Base-by-base conservation (phyloP, 805 yeast species). In the Zygosaccharomyces rouxii region DNA sequence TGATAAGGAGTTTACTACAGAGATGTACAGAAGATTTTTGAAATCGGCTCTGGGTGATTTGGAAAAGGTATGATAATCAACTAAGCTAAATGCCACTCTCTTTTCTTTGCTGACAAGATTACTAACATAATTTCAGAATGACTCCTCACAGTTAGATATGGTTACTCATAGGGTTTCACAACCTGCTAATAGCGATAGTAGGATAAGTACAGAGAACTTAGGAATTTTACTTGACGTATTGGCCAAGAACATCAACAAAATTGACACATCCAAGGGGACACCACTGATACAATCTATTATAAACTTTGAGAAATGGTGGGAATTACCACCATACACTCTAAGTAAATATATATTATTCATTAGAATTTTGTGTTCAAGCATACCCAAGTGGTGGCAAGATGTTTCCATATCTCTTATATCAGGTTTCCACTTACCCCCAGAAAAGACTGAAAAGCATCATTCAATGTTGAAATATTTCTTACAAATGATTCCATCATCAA, bases 331-430 rank as follows among this genome's bases (percentile, higher is more conserved):
- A 7, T 53, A 58, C 13, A 78, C 83, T 55, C 67, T 79, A 22
- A 70, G 73, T 42, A 70, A 74, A 41, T 89, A 86, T 66, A 76
- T 84, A 41, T 83, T 80, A 38, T 94, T 94, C 65, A 69, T 88
- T 40, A 76, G 81, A 39, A 86, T 90, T 23, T 74, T 92, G 46
- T 86, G 90, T 33, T 84, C 95, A 3, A 85, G 92, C 40, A 75
- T 83, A 51, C 98, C 98, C 6, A 87, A 83, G 65, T 92, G 95
- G 87, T 82, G 94, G 80, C 77, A 79, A 53, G 95, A 87, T 50
- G 87, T 92, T n/a, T 81, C 86, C 18, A 71, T 75, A 51, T 77
- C 79, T 49, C 67, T 92, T n/a, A 76, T 89, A 9, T 58, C 73
- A 16, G 89, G 82, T 58, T 86, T 92, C 57, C 68, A 63, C 18